Base-by-base conservation (phyloP, 352 stramenopile genomes). In the Thraustotheca clavata region DNA sequence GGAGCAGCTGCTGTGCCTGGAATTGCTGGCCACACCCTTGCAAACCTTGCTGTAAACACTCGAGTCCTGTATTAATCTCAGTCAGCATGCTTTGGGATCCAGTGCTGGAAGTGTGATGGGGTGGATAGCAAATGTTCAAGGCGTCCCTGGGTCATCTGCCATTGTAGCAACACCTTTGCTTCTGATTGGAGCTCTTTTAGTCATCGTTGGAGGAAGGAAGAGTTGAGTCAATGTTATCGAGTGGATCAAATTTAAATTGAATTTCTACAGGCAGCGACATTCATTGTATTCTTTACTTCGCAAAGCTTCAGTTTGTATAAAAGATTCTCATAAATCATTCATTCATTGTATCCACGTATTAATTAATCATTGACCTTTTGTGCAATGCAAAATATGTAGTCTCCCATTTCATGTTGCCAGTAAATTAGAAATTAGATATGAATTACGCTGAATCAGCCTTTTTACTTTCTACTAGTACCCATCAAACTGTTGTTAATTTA, bases 41-140 rank as follows among this genome's bases (percentile, higher is more conserved):
- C 38, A 16, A 65, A 65, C 29, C 27, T 65, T 16, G 57, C 57
- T 3, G 57, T 65, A 43, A 54, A 26, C 38, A 65, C 24, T 40
- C 57, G 24, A 65, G 57, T 26, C 35, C 57, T 20, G 31, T 65
- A 18, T 46, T 65, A 5, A 54, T 65, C 5, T 47, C 57, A n/a
- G 26, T 65, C 4, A 24, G 22, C 3, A 24, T 24, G 8, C 39
- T 65, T 11, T 65, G 36, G 57, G 57, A 65, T 20, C 38, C 57
- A 24, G 22, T 65, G 11, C 20, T 65, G 57, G 57, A 2, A 55
- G 36, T 20, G n/a, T 55, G 20, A 33, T 65, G 20, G 57, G 57
- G 8, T 65, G 31, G 22, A 31, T 65, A 26, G 57, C 46, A 9
- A 46, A 46, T 22, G 57, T 65, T 1, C 57, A 65, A 65, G 57